Base-by-base conservation (phyloP, 306 rosid species). In the Vicia villosa region DNA sequence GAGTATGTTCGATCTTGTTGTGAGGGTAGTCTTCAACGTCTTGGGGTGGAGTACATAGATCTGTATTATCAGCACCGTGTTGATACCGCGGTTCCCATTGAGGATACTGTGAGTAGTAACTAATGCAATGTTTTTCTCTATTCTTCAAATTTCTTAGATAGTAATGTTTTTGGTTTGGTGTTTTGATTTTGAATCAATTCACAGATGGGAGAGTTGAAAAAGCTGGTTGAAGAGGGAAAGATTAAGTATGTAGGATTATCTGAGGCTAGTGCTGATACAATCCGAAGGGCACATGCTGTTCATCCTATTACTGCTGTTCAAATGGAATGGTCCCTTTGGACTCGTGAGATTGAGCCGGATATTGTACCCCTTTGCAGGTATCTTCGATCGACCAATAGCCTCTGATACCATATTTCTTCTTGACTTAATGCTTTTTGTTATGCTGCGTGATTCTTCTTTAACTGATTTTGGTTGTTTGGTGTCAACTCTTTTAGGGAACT, bases 1-100 rank as follows among this genome's bases (percentile, higher is more conserved):
- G 86, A 88, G 42, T 93, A 93, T 74, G 94, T 85, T 26, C 81
- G 98, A 16, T 77, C 85, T n/a, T 85, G 90, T 55, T 84, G 94
- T 38, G 94, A 86, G 83, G 83, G 77, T 59, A 93, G 98, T 49
- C 85, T 93, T 19, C 82, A 80, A 55, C 88, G 96, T 20, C 98
- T 93, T 26, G 91, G 74, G 8, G 81, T 93, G 0, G 83, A 84
- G 13, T 90, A 78, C 82, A 93, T 90, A n/a, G 97, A 93, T 73
- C 89, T 93, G 42, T 90, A 86, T 69, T 90, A 90, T 73, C 94
- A 86, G 81, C 98, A 93, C 79, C 86, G 96, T 4, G 21, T 81
- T 10, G 97, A 93, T 74, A 88, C 90, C 16, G 59, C 94, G 3
- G 82, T 85, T 9, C 94, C 98, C 6, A 86, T 88, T 38, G 98